Evolutionary conservation across 495 filamentous ascomycete species (phyloP), one percentile per base, ranked within the genome.

Genomic region (Antarctomyces pellizariae): DNA sequence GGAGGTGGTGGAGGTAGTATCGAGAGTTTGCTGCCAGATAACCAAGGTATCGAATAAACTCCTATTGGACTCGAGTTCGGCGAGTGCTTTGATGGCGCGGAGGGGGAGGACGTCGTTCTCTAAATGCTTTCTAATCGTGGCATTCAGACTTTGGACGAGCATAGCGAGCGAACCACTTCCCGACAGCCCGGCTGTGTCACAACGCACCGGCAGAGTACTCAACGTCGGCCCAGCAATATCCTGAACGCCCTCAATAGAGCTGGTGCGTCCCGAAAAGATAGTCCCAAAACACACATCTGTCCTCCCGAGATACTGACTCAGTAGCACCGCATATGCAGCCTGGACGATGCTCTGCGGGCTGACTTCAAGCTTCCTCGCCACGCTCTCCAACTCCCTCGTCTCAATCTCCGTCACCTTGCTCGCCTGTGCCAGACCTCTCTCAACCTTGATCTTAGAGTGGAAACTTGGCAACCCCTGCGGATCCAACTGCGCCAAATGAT

Each of bases 241-340:
- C 27, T 86, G 75, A 22, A 84, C 64, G 0, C 57, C 58, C 3
- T 54, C 31, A 5, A 83, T 36, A 1, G 75, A 62, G 12, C 74
- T 38, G 4, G 68, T 75, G 18, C 78, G 54, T 3, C 79, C 79
- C 15, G 79, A 84, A 16, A 67, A 64, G 8, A 83, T 71, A 5
- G 61, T 63, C 2, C 82, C 82, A 31, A 89, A 67, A 3, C 67
- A 56, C 4, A 80, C 56, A 42, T 90, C 82, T 7, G 60, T 48
- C 17, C 48, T 56, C 13, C 66, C 72, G 7, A 67, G 41, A 33
- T 77, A 60, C 4, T 50, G 52, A 4, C 59, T 48, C 36, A 80
- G 54, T 0, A 86, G 38, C 46, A 71, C 67, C 1, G 64, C 56
- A 34, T 77, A 55, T 4, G 71, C 67, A 5, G 69, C 59, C 35